Conservation (phyloP, 2,329 filamentous ascomycete genomes). For the Magnaporthiopsis rhizophila region DNA sequence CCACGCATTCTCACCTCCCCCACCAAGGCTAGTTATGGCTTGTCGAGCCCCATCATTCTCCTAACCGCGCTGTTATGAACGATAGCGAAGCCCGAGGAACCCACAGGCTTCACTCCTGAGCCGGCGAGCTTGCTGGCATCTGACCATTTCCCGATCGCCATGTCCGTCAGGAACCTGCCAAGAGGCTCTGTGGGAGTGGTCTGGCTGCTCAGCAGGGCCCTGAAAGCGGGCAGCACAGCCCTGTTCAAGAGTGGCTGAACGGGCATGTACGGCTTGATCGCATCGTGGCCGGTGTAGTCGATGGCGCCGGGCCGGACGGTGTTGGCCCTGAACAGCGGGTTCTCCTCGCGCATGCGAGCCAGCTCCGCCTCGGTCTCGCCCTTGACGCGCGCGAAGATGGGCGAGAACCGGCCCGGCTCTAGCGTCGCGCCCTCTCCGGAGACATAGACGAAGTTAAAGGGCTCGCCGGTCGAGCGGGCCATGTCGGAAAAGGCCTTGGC, state of each 20-base stretch:
- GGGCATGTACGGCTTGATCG: constrained; percentile 35
- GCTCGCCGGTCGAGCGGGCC: constrained; percentile 19
- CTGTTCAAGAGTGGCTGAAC: constrained; percentile 13
- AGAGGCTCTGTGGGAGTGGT: constrained; percentile 36
- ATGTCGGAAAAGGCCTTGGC: constrained; percentile 45
- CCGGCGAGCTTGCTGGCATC: constrained; percentile 15
- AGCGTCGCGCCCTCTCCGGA: constrained; percentile 57
- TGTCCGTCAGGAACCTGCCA: constrained; percentile 33
- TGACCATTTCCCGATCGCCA: constrained; percentile 34
- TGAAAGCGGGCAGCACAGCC: constrained; percentile 20
- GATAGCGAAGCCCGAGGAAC: constrained; percentile 22
- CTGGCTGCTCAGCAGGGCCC: constrained; percentile 13
- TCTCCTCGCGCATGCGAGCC: constrained; percentile 38
- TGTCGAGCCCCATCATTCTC: constrained; percentile 22
- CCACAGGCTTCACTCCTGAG: constrained; percentile 24
- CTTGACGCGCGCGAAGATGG: constrained; percentile 56
- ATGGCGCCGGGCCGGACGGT: constrained; percentile 53
- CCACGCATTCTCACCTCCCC: no score
- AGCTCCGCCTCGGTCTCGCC: constrained; percentile 56
- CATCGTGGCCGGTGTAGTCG: constrained; percentile 36
- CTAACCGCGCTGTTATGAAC: constrained; percentile 28
- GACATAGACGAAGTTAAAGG: constrained; percentile 64
- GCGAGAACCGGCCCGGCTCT: constrained; percentile 44
- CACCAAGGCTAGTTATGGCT: neutral
- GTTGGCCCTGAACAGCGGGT: constrained; percentile 42